Conservation (phyloP, 371 early-diverging fungal species). For the Caulochytrium protostelioides region DNA sequence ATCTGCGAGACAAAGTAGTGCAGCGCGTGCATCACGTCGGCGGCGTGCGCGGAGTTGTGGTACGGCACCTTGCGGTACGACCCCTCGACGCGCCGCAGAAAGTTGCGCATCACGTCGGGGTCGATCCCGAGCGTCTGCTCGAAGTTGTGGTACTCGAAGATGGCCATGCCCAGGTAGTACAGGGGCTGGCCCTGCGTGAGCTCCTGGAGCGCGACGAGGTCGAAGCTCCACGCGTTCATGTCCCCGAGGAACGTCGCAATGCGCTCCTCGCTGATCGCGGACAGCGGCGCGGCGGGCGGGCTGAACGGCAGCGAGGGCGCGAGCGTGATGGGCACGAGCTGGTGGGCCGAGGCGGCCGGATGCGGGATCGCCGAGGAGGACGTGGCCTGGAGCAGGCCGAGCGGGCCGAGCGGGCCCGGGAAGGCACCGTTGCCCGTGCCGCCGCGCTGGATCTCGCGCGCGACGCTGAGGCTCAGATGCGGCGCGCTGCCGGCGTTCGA, state of each 20-base stretch:
- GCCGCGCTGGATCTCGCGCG: too few relatives aligned
- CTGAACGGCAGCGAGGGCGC: not conserved
- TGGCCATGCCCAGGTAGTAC: conserved; percentile 8
- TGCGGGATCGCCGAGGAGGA: too few relatives aligned
- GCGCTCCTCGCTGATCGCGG: not conserved
- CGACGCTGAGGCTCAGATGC: too few relatives aligned
- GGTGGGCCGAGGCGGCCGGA: too few relatives aligned
- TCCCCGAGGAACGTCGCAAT: conserved; percentile 5
- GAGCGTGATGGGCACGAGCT: too few relatives aligned
- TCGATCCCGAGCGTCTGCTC: conserved; percentile 8
- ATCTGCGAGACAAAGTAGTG: conserved; percentile 12
- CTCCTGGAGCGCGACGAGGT: conserved; percentile 16
- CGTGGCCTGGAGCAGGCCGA: too few relatives aligned
- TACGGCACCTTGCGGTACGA: conserved; percentile 18
- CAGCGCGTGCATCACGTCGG: conserved; percentile 28
- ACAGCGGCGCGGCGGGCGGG: not conserved
- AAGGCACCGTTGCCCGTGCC: not conserved
- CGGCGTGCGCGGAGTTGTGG: conserved; percentile 32
- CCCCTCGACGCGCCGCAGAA: conserved; percentile 12
- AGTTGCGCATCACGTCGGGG: conserved; percentile 7
- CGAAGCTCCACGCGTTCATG: conserved; percentile 20
- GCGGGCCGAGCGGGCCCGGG: too few relatives aligned
- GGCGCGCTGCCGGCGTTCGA: too few relatives aligned
- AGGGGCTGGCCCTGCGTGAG: conserved; percentile 18
- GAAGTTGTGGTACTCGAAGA: conserved; percentile 10